Percentiles rank a stretch among this genome's conserved stretches.
phyloP scores from a whole-genome alignment of 2,329 filamentous ascomycete species.

The Cercospora brassicicola region DNA sequence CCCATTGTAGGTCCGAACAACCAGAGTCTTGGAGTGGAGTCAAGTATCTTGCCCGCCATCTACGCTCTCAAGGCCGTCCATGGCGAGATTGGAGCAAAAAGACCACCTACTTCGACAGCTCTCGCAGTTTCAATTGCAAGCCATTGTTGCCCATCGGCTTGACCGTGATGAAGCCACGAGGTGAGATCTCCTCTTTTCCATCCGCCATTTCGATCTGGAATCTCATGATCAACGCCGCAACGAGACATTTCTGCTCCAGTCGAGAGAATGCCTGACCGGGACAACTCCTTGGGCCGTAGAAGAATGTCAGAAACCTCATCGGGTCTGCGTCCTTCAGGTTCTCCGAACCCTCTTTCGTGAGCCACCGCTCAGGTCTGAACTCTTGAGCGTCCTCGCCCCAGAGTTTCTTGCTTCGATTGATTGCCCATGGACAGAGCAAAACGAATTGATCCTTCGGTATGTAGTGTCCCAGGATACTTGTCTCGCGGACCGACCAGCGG shows the following conservation, averaged over 20 bases:
- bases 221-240: constrained; percentile 28
- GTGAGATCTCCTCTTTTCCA: constrained; percentile 24
- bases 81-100: too few species aligned
- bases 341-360: constrained; percentile 21
- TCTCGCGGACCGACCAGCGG: constrained; percentile 23
- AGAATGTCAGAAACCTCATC: constrained; percentile 44
- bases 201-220: constrained; percentile 29
- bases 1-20: too few species aligned
- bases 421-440: constrained; percentile 43
- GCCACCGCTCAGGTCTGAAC: constrained; percentile 49
- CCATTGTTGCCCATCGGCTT: constrained; percentile 24
- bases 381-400: constrained; percentile 45
- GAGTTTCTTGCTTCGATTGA: constrained; percentile 43
- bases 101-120: background rate
- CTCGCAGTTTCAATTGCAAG: constrained; percentile 14
- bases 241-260: constrained; percentile 32
- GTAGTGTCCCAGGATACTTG: constrained; percentile 19
- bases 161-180: constrained; percentile 24
- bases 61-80: background rate
- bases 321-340: constrained; percentile 64
- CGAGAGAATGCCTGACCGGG: constrained; percentile 36
- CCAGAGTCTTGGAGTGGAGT: too few species aligned
- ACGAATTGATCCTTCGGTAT: constrained; percentile 19
- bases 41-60: background rate
- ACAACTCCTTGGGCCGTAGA: constrained; percentile 42